Base-by-base conservation (phyloP, 306 rosid genomes). In the Lathyrus sativus region DNA sequence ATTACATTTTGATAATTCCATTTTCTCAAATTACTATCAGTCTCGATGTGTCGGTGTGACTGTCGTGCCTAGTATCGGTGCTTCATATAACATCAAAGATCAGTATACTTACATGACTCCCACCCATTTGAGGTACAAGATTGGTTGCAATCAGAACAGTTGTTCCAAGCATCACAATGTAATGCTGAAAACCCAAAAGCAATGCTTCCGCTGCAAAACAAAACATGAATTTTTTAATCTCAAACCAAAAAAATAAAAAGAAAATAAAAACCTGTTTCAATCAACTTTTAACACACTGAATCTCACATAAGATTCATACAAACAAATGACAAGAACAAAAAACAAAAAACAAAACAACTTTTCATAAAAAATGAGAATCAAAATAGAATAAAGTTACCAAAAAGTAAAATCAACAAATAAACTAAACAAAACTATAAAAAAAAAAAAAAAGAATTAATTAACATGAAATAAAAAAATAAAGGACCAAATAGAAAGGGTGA, bases 131-230 rank as follows among this genome's bases (percentile, higher is more conserved):
- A 74, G 95, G 95, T 50, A 95, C 99, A n/a, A 95, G 85, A 10
- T 9, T 5, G 26, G 73, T 85, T 28, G 95, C 84, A 65, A 95
- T 82, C 80, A 95, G 46, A 76, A 95, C 99, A 2, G 87, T 85
- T 17, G 96, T 81, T 48, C 97, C 99, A 51, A 95, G 99, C 97
- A 90, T 89, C 77, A 95, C 99, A 67, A 95, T 81, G 80, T 95
- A 88, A 75, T 95, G 99, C 79, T 95, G 99, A 74, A 95, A 95
- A 26, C 82, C 99, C 78, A 95, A 82, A 38, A 85, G 44, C 58
- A 78, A 37, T 5, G 96, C 80, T 69, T 83, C 92, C 7, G 85
- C 98, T 93, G 96, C 63, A 48, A 39, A 53, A 59, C 59, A 26
- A 58, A 79, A 59, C 17, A n/a, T 60, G 59, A 35, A 13, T 13